These are phyloP conservation scores for Circinella umbellata DNA, from an alignment of 371 early-diverging fungal species.

Conservation along the genomic window DNA sequence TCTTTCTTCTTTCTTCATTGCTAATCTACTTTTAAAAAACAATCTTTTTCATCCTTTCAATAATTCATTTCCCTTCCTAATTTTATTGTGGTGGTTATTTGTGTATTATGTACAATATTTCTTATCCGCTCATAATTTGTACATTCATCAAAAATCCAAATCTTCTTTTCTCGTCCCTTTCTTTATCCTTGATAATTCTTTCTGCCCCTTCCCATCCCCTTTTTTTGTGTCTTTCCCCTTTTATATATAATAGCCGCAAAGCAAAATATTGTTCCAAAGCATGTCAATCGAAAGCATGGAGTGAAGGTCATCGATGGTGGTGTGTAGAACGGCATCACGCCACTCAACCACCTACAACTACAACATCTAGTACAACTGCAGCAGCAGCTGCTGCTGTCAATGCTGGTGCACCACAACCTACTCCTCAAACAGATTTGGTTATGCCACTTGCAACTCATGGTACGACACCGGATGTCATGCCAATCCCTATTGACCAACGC, in stretches of 20 bases:
- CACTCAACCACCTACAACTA: constrained; percentile 30
- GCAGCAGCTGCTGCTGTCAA: constrained; percentile 24
- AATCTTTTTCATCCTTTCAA: background rate
- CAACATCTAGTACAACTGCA: constrained; percentile 18
- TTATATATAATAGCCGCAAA: constrained; percentile 48
- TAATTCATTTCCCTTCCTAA: background rate
- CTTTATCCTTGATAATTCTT: background rate
- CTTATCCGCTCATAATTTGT: too few relatives aligned
- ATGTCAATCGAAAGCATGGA: constrained; percentile 79
- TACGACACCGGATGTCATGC: constrained; percentile 21
- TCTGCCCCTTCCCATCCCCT: background rate
- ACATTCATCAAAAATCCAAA: background rate
- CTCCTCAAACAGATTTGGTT: constrained; percentile 25
- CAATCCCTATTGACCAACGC: constrained; percentile 24
- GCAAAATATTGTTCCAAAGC: constrained; percentile 78
- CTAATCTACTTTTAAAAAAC: background rate
- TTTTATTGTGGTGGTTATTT: too few relatives aligned
- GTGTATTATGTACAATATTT: too few relatives aligned
- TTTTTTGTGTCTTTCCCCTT: background rate
- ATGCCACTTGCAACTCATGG: constrained; percentile 23
- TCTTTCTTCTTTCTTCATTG: too few relatives aligned
- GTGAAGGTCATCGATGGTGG: constrained; percentile 79
- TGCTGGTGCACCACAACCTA: constrained; percentile 22
- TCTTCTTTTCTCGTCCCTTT: constrained; percentile 4
- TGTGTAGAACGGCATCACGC: constrained; percentile 62